Evolutionary conservation across 1,284 basidiomycete genomes (phyloP), one percentile per base, ranked within the genome.

Genomic region (Trametes polyzona): DNA sequence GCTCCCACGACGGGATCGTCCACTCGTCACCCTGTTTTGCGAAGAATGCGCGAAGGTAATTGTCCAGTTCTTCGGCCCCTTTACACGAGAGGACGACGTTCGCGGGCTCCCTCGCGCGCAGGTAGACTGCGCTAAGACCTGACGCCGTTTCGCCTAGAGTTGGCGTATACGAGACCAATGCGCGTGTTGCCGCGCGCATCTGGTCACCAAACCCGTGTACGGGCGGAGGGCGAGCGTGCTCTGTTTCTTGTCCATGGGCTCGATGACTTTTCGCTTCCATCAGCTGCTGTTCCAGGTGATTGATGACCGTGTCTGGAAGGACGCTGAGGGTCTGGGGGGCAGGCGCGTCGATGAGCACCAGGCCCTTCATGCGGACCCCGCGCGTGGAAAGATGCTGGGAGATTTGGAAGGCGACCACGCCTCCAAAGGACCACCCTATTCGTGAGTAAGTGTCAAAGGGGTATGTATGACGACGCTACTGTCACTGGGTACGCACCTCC

Each of bases 351-450:
- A 91, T 84, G 57, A 90, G 73, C 4, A 90, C 63, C 39, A 91
- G 73, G 0, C 87, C 88, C 53, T 74, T 72, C 16, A 87, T 81
- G 1, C 59, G 56, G 11, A 78, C 62, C 1, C 81, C 83, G 8
- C 62, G 70, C 10, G 63, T 63, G 16, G 68, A 62, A n/a, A 90
- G 76, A 35, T 81, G 78, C 1, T 76, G 77, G n/a, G 84, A 81
- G 5, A 82, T 72, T 64, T 89, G 87, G 63, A 83, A 88, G 0
- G 88, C 86, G 0, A 83, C 80, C 10, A 89, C 80, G 3, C 88
- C 88, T 16, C 88, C 88, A 65, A 90, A 88, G 4, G 88, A 91
- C 88, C 89, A 90, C 0, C 88, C 88, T 87, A 57, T 19, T n/a
- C 10, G 21, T 9, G 3, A 16, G 44, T 5, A 9, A 32, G 43